Evolutionary conservation across 805 yeast species (phyloP).

Genomic region (Teunomyces pallodes): DNA sequence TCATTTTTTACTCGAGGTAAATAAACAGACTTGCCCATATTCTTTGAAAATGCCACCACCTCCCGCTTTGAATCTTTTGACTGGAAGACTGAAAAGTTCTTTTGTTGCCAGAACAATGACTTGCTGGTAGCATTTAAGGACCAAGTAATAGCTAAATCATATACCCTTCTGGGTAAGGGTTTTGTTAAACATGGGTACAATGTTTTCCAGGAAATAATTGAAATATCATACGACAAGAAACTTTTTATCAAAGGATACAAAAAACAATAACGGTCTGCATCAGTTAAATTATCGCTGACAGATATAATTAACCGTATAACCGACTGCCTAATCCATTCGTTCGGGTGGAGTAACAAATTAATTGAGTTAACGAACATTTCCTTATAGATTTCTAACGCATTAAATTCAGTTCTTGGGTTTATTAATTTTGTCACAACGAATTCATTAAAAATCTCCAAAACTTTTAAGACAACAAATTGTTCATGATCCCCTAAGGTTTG

Average conservation of each 20-base stretch:
- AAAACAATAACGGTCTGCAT: slow-evolving; percentile 82
- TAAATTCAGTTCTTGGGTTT: slow-evolving; percentile 35
- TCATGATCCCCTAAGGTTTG: slow-evolving; percentile 85
- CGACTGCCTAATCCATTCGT: slow-evolving; percentile 76
- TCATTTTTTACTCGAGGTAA: slow-evolving; percentile 18
- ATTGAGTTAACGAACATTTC: slow-evolving; percentile 36
- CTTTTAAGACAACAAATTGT: slow-evolving; percentile 73
- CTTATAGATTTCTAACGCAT: slow-evolving; percentile 36
- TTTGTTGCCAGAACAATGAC: slow-evolving; percentile 77
- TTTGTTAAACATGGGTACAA: slow-evolving; percentile 65
- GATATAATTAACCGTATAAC: slow-evolving; percentile 60
- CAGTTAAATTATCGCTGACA: slow-evolving; percentile 57
- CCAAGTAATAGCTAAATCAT: slow-evolving; percentile 68
- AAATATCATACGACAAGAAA: slow-evolving; percentile 72
- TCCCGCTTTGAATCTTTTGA: slow-evolving; percentile 16
- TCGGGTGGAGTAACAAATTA: slow-evolving; percentile 77
- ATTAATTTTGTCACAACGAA: slow-evolving; percentile 32
- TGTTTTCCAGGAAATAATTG: slow-evolving; percentile 62
- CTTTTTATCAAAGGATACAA: slow-evolving; percentile 78
- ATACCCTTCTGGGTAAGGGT: slow-evolving; percentile 66
- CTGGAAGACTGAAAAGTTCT: slow-evolving; percentile 14
- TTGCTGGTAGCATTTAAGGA: slow-evolving; percentile 55
- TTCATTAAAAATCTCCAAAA: slow-evolving; percentile 44
- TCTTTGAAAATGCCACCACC: slow-evolving; percentile 28
- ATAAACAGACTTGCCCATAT: slow-evolving; percentile 37